Conservation (phyloP, 208 protist species). For the Acanthamoeba triangularis region DNA sequence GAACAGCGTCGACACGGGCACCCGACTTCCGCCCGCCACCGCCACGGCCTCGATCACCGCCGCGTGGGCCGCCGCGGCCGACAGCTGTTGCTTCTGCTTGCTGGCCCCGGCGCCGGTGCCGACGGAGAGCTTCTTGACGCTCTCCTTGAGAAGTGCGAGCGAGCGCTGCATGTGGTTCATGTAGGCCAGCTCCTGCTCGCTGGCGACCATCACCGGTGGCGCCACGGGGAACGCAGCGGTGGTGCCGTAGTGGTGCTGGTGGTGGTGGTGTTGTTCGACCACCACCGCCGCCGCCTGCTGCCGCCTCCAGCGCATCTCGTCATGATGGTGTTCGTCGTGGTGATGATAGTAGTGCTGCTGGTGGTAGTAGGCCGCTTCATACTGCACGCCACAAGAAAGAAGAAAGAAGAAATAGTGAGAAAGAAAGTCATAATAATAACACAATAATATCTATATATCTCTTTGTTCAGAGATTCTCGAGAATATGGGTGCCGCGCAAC, state of each 20-base stretch:
- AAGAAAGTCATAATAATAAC: too few relatives aligned
- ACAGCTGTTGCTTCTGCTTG: neutral
- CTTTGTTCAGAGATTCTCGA: too few relatives aligned
- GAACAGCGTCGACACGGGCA: constrained; percentile 33
- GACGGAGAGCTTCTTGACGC: neutral
- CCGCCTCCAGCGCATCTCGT: neutral
- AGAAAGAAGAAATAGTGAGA: neutral
- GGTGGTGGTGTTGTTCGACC: neutral
- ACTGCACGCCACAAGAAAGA: neutral
- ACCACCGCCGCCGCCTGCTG: neutral
- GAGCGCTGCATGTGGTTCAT: constrained; percentile 10
- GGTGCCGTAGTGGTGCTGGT: neutral
- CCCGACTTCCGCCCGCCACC: neutral
- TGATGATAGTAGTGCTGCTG: neutral
- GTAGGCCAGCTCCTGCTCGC: neutral
- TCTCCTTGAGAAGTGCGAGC: constrained; percentile 4
- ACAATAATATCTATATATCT: too few relatives aligned
- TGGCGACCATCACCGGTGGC: neutral
- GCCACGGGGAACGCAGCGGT: neutral
- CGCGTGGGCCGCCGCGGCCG: neutral
- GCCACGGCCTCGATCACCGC: constrained; percentile 13
- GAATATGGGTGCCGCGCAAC: too few relatives aligned
- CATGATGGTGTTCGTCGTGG: neutral
- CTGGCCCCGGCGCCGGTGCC: neutral
- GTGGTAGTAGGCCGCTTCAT: neutral